A percentile compares a stretch with the other conserved stretches of the same genome.
Conservation (phyloP, 768 basidiomycete species). For the Termitomyces sp. region DNA sequence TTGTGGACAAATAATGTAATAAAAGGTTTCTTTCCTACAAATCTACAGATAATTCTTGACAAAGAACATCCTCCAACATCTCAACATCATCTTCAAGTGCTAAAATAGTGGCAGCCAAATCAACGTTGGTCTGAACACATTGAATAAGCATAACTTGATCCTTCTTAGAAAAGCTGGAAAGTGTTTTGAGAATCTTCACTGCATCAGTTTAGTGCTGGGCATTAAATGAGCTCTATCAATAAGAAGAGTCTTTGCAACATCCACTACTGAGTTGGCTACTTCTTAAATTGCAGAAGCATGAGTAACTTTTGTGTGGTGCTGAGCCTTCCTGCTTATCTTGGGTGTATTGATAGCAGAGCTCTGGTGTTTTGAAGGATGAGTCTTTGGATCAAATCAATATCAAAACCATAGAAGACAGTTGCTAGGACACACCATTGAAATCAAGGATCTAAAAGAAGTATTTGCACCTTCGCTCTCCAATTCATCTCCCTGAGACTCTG, state of each 20-base stretch:
- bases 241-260: too few relatives aligned
- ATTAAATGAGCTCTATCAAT: too few relatives aligned
- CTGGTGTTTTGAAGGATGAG: neutral
- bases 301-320: neutral
- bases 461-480: neutral
- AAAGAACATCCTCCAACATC: neutral
- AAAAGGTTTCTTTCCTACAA: neutral
- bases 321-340: neutral
- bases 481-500: neutral
- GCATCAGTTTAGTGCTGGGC: too few relatives aligned
- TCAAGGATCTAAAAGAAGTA: neutral
- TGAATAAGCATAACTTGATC: neutral
- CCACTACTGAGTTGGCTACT: neutral
- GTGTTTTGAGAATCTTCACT: too few relatives aligned
- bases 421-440: neutral
- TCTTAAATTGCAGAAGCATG: neutral
- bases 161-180: neutral
- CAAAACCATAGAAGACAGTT: neutral
- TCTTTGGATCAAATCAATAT: neutral
- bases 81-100: neutral
- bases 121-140: neutral
- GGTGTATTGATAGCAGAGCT: neutral
- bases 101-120: neutral
- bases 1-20: too few relatives aligned
- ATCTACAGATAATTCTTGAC: neutral